phyloP scores from a whole-genome alignment of 2,329 filamentous ascomycete species.

The Neobulgaria alba region DNA sequence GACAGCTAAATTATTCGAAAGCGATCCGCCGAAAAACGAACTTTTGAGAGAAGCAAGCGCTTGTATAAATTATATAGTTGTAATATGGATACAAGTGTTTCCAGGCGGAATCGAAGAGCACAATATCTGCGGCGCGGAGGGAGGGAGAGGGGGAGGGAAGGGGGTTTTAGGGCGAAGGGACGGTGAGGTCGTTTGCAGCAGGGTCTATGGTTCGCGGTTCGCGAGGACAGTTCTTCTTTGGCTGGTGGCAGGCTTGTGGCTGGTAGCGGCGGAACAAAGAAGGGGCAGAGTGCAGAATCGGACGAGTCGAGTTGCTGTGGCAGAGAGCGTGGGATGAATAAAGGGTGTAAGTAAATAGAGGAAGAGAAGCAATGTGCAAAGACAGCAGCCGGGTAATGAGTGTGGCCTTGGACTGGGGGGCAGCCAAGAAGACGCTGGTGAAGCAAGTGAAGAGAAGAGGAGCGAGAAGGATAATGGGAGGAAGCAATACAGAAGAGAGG shows the following conservation, averaged over 20 bases:
- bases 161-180: no score
- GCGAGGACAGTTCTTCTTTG: no score
- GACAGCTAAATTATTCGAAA: background rate
- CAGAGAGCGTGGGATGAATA: conserved; percentile 1
- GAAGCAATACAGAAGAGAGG: background rate
- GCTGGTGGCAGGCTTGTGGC: no score
- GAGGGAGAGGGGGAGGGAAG: conserved; percentile 6
- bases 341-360: conserved; percentile 1
- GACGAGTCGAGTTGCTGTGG: background rate
- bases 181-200: no score
- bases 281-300: background rate
- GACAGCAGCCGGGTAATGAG: conserved; percentile 1
- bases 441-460: background rate
- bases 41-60: background rate
- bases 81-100: background rate
- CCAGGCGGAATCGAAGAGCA: conserved; percentile 13
- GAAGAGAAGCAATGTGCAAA: background rate
- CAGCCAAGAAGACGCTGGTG: background rate
- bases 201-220: no score
- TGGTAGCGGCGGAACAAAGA: conserved; percentile 1
- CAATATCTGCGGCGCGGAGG: conserved; percentile 10
- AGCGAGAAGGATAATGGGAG: background rate
- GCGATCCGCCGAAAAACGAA: background rate
- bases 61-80: background rate
- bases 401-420: background rate